Percentiles rank a stretch among this genome's conserved stretches.
These are phyloP conservation scores for Pythium phragmiticola DNA, from an alignment of 352 stramenopile species.

Conservation along the genomic window DNA sequence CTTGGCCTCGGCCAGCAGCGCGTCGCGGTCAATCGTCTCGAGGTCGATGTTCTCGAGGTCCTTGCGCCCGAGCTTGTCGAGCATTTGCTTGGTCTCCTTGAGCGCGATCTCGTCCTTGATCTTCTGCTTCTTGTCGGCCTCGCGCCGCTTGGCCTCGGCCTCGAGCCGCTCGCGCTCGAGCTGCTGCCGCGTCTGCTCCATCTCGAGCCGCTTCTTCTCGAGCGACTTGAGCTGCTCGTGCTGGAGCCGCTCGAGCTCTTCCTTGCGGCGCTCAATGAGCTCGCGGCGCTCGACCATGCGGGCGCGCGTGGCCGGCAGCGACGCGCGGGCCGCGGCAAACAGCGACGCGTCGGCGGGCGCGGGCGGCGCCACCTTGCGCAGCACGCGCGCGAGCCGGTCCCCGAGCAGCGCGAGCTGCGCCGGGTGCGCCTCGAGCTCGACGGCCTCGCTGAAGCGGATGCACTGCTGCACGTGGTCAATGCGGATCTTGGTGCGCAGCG, in stretches of 20 bases:
- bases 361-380: slow-evolving; percentile 46
- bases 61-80: slow-evolving; percentile 76
- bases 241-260: slow-evolving; percentile 93
- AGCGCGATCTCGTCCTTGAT: slow-evolving; percentile 95
- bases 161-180: slow-evolving; percentile 77
- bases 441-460: slow-evolving; percentile 80
- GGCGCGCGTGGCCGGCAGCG: slow-evolving; percentile 74
- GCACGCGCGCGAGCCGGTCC: slow-evolving; percentile 58
- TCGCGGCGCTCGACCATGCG: slow-evolving; percentile 89
- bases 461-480: slow-evolving; percentile 85
- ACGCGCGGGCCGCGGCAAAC: slow-evolving; percentile 73
- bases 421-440: slow-evolving; percentile 78
- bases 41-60: slow-evolving; percentile 69
- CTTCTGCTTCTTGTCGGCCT: slow-evolving; percentile 94
- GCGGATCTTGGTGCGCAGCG: slow-evolving; percentile 71
- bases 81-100: slow-evolving; percentile 85
- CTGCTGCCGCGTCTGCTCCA: slow-evolving; percentile 65
- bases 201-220: slow-evolving; percentile 79
- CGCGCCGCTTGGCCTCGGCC: slow-evolving; percentile 78
- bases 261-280: slow-evolving; percentile 97
- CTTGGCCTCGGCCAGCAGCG: slow-evolving; percentile 91
- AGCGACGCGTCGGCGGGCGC: slow-evolving; percentile 40
- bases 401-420: slow-evolving; percentile 72
- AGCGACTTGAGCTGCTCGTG: slow-evolving; percentile 90
- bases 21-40: slow-evolving; percentile 76